These are phyloP conservation scores for Candida xiaguanensis DNA, from an alignment of 805 yeast species.

Conservation along the genomic window DNA sequence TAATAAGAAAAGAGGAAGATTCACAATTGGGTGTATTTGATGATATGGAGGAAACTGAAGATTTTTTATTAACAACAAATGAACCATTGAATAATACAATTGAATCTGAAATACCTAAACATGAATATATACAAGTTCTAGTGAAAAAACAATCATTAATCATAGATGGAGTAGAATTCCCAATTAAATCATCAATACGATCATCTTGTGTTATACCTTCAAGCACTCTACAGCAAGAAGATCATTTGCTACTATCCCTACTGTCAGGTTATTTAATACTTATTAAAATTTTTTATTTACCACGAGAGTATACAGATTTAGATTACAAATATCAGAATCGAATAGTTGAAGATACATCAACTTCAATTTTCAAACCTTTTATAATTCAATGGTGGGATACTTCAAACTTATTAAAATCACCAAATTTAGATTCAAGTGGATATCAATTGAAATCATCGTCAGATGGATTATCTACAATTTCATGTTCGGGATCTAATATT, in stretches of 20 bases:
- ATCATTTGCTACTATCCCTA: constrained; percentile 36
- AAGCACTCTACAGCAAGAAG: constrained; percentile 23
- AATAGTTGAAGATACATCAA: constrained; percentile 9
- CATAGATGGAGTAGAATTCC: constrained; percentile 27
- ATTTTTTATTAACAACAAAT: constrained; percentile 13
- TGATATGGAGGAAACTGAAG: constrained; percentile 31
- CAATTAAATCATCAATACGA: constrained; percentile 28
- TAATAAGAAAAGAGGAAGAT: constrained; percentile 31
- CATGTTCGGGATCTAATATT: constrained; percentile 31
- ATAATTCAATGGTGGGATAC: constrained; percentile 51
- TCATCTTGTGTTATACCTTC: constrained; percentile 23
- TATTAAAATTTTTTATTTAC: constrained; percentile 36
- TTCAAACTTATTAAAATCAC: constrained; percentile 11
- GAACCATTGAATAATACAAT: neutral
- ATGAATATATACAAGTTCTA: constrained; percentile 20
- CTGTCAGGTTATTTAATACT: constrained; percentile 39
- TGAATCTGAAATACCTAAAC: neutral
- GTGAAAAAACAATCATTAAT: constrained; percentile 29
- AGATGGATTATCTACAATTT: constrained; percentile 36
- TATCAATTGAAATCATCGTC: constrained; percentile 29
- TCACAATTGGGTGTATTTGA: constrained; percentile 38
- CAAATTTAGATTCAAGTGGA: constrained; percentile 18
- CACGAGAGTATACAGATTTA: constrained; percentile 24
- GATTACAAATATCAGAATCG: constrained; percentile 14
- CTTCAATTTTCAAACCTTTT: constrained; percentile 34